Conservation (phyloP, 805 yeast genomes). For the Sugiyamaella mastotermitis region DNA sequence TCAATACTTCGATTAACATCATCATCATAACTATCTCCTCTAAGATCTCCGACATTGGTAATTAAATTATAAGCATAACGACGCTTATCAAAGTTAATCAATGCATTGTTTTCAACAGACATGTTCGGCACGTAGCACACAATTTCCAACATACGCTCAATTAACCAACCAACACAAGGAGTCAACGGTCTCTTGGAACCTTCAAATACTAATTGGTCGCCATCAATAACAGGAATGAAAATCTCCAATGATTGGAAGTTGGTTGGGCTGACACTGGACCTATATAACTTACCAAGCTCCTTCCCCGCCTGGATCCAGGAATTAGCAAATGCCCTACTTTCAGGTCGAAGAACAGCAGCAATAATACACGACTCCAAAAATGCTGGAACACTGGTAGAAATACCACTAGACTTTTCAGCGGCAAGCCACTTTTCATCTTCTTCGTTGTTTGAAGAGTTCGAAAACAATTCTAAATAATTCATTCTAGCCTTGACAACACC, state of each 20-base stretch:
- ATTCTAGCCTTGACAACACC: conserved; percentile 65
- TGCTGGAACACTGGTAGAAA: conserved; percentile 51
- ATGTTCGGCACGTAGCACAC: conserved; percentile 74
- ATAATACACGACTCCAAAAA: conserved; percentile 75
- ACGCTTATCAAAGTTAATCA: conserved; percentile 82
- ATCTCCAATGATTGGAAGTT: conserved; percentile 15
- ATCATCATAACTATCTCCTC: conserved; percentile 18
- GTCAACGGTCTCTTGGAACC: conserved; percentile 42
- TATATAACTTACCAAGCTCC: conserved; percentile 23
- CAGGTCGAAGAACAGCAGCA: conserved; percentile 73
- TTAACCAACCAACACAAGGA: conserved; percentile 90
- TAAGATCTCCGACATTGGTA: conserved; percentile 45
- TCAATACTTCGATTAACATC: conserved; percentile 12
- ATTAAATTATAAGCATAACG: conserved; percentile 61
- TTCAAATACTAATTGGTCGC: conserved; percentile 13
- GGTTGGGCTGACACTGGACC: conserved; percentile 6
- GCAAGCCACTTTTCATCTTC: background rate
- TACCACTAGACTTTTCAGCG: conserved; percentile 3
- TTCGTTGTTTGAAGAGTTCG: conserved; percentile 22
- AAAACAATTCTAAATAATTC: conserved; percentile 47
- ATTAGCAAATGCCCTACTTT: conserved; percentile 60
- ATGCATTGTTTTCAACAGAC: conserved; percentile 53
- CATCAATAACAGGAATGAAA: conserved; percentile 26
- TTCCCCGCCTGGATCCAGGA: conserved; percentile 63
- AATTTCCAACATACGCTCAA: conserved; percentile 71